Base-by-base conservation (phyloP, 805 yeast species). In the Metschnikowia baotianmanensis region DNA sequence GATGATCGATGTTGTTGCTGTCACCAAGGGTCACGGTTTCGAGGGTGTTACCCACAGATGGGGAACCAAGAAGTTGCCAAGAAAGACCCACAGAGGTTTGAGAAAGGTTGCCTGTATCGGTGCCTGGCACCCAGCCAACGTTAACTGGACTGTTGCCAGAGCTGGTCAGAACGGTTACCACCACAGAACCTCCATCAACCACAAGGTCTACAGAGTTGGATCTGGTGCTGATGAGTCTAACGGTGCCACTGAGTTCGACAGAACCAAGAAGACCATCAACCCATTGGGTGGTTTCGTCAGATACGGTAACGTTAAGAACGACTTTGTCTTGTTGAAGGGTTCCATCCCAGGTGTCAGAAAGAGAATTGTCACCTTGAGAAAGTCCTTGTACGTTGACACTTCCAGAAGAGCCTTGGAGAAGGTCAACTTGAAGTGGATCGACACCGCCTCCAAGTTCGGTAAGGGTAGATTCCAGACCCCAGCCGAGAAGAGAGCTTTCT, bases 381-480 rank as follows among this genome's bases (percentile, higher is more conserved):
- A 93, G 82, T 88, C 97, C 62, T 82, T 93, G 71, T 86, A 88
- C 87, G 86, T 86, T 68, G 93, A 90, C 84, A 89, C 96, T 63
- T 86, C 95, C 65, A 93, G 99, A 83, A 85, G 82, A 78, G 98
- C 98, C 64, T 72, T 85, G 63, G 99, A 93, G 83, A 74, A 88
- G 77, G 96, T 91, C 61, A 80, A 77, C 83, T 86, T 93, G 77
- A 93, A 93, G 80, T 93, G 98, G 99, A 93, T 93, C 72, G 99
- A 93, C 76, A 93, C 99, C 65, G 96, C 99, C 71, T 93, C 99
- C 69, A 90, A 91, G 79, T 93, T 93, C 90, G 99, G 99, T 86
- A 95, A 93, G 88, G 99, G 99, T 83, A 93, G 99, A 85, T 93
- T 93, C 98, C 99, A 93, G 82, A 93, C 99, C 69, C 96, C 97